Base-by-base conservation (phyloP, 495 filamentous ascomycete genomes). In the Patellaria atrata region DNA sequence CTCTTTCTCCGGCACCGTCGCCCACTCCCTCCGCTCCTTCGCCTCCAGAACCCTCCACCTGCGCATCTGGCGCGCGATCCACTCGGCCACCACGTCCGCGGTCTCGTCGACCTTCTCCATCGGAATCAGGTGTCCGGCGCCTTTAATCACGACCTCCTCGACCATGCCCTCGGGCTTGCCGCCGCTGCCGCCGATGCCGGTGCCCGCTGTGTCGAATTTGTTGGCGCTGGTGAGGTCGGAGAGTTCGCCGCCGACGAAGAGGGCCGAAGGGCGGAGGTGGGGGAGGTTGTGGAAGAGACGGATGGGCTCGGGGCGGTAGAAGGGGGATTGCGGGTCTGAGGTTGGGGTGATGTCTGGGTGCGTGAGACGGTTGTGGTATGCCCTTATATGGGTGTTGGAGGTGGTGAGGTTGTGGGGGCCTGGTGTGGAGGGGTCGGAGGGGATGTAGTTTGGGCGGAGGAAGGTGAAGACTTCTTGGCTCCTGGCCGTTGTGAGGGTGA, bases 101-200 rank as follows among this genome's bases (percentile, higher is more conserved):
- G 71, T 77, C 40, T 68, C 60, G n/a, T 48, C 58, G 9, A 77
- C 75, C 30, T 68, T 67, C 53, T 92, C 83, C 65, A 91, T 79
- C 1, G 89, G 79, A 30, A 94, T 68, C 21, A 94, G 55, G 58
- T 97, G 89, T 1, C 89, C 83, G 10, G 63, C 63, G 0, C 67
- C 71, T 30, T 76, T 59, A 3, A 94, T 51, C 11, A 71, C 61
- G 2, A 80, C 72, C 34, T 77, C 57, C 29, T 67, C 61, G 0
- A 94, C 85, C n/a, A 75, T 60, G 0, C 82, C 79, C n/a, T 64
- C 63, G 20, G 50, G 47, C 2, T 45, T 59, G 1, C 79, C 80
- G 1, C 80, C 80, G 50, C 67, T 77, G 2, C 80, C 80, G n/a
- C 77, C 76, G 2, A 62, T 35, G 0, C 75, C 79, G 0, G 56